phyloP scores from a whole-genome alignment of 176 grass and related monocot species.

The Triticum urartu region DNA sequence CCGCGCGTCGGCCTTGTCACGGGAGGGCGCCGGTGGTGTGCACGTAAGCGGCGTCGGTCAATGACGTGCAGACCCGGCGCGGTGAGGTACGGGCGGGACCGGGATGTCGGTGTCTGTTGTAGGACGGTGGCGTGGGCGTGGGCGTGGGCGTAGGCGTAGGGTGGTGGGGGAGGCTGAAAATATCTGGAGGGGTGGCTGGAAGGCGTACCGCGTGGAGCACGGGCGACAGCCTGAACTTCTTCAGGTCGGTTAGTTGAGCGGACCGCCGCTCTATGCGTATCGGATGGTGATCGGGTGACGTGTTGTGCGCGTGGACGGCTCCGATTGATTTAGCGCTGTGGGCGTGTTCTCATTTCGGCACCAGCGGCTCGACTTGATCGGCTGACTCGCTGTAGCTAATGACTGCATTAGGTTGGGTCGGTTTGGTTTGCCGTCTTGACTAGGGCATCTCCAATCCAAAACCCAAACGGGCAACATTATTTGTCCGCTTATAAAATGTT shows the following conservation, averaged over 20 bases:
- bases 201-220: constrained; percentile 5
- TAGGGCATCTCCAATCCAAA: no score
- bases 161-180: constrained; percentile 9
- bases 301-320: neutral
- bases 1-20: neutral
- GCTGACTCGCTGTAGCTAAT: no score
- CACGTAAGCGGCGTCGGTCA: neutral
- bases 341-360: neutral
- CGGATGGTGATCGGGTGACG: neutral
- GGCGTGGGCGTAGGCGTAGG: neutral
- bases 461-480: no score
- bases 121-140: neutral
- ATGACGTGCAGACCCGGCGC: neutral
- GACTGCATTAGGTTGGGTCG: neutral
- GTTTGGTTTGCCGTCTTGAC: neutral
- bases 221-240: neutral
- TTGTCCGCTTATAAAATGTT: neutral
- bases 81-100: neutral
- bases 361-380: no score
- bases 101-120: neutral
- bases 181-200: constrained; percentile 1
- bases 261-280: neutral
- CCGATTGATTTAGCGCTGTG: neutral
- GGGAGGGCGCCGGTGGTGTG: neutral
- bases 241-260: neutral